Evolutionary conservation across 768 basidiomycete species (phyloP).

Genomic region (Amanita exitialis): DNA sequence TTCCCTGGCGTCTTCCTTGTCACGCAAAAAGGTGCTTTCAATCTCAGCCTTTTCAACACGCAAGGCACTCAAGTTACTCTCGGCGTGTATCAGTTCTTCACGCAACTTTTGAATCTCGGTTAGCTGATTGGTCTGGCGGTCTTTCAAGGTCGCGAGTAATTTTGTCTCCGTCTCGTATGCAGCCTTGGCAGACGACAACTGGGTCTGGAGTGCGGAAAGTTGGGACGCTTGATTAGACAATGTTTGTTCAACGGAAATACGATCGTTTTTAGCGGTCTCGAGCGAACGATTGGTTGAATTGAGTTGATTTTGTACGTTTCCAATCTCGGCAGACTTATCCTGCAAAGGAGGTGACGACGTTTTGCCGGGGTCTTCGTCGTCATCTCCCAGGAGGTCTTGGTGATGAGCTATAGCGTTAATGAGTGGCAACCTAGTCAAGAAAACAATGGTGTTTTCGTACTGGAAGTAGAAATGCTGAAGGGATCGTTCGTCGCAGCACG

Average conservation of each 20-base stretch:
- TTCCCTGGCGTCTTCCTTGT: conserved; percentile 90
- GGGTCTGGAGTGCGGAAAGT: conserved; percentile 72
- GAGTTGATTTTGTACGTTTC: conserved; percentile 80
- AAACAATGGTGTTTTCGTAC: conserved; percentile 14
- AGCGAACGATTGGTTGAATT: conserved; percentile 69
- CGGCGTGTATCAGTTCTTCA: conserved; percentile 77
- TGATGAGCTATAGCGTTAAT: conserved; percentile 7
- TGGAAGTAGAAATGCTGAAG: conserved; percentile 23
- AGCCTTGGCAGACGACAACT: conserved; percentile 74
- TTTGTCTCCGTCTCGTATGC: conserved; percentile 80
- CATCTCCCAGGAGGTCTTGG: conserved; percentile 64
- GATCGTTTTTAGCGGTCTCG: conserved; percentile 54
- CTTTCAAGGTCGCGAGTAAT: conserved; percentile 54
- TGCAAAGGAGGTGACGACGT: conserved; percentile 40
- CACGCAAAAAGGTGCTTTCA: conserved; percentile 75
- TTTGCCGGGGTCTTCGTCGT: conserved; percentile 42
- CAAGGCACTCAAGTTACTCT: conserved; percentile 86
- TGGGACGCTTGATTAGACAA: conserved; percentile 63
- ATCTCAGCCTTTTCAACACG: conserved; percentile 87
- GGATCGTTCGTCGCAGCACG: conserved; percentile 31
- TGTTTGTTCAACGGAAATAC: conserved; percentile 51
- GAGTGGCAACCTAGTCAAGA: neutral
- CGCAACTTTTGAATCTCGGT: conserved; percentile 62
- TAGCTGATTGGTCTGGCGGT: conserved; percentile 57
- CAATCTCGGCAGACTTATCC: conserved; percentile 78